Evolutionary conservation across 1,284 basidiomycete genomes (phyloP), one percentile per base, ranked within the genome.

Genomic region (Ceratobasidium sp.): DNA sequence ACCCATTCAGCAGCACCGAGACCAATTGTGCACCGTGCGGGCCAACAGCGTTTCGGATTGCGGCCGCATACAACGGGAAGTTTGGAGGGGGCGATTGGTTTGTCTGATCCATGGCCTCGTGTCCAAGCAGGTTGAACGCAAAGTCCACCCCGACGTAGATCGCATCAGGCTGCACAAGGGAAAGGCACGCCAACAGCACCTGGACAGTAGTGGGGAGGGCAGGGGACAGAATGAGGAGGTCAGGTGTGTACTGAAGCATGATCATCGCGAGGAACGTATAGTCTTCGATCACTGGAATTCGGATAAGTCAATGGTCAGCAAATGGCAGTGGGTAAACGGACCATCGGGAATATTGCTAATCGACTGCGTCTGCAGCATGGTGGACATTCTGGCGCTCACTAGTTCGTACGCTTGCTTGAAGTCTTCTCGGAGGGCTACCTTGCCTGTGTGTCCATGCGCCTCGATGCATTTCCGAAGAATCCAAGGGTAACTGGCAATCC

Each of bases 401-500:
- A 86, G 83, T 78, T 95, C 92, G 77, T 90, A 94, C n/a, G 90
- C 81, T 36, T 85, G 84, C 73, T 84, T 83, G 75, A 92, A 86
- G 5, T 88, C 82, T 12, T 80, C 82, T 38, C 85, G 86, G 28
- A 92, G 79, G 44, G 76, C 76, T 9, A 81, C 76, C 76, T 87
- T 83, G 61, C 86, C 84, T 76, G 88, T 85, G 71, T 88, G 83
- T 42, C 90, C 92, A 79, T 92, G 96, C 75, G 86, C 85, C 42
- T 84, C 83, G 14, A 94, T 85, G 25, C 92, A 82, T 80, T 97
- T 97, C 60, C 94, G 92, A 18, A 89, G 88, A 75, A 99, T 95
- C 97, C 97, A 99, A 14, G 98, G 81, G 81, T 95, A 98, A 76
- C 92, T 91, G 0, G 96, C 87, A 77, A 90, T 90, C 0, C 92